Conservation (phyloP, 805 yeast genomes). For the Teunomyces cretensis region DNA sequence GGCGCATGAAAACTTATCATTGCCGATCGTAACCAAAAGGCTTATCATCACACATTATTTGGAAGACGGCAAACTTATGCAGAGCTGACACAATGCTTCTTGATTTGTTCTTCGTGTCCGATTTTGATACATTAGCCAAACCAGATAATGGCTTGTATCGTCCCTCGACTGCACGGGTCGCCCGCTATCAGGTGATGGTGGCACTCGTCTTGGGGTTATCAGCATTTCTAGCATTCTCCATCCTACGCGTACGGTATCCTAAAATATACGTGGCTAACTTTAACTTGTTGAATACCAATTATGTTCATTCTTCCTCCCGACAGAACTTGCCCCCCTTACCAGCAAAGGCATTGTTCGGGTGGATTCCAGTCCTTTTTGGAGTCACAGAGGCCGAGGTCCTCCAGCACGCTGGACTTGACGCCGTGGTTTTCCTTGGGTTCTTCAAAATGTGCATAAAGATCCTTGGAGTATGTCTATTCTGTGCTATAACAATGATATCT, state of each 20-base stretch:
- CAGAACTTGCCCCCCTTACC: constrained; percentile 61
- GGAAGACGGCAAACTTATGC: too few species aligned
- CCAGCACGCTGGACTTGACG: constrained; percentile 92
- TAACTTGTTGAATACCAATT: constrained; percentile 43
- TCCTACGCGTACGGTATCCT: constrained; percentile 72
- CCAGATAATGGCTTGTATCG: constrained; percentile 4
- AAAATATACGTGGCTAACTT: constrained; percentile 81
- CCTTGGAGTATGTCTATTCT: constrained; percentile 59
- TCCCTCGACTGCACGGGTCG: constrained; percentile 48
- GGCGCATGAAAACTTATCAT: neutral
- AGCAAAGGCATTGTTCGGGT: constrained; percentile 62
- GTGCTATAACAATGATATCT: constrained; percentile 73
- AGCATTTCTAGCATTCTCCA: constrained; percentile 69
- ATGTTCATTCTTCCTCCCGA: constrained; percentile 43
- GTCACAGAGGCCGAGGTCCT: constrained; percentile 75
- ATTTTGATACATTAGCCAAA: neutral
- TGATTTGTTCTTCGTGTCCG: neutral
- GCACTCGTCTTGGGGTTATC: constrained; percentile 66
- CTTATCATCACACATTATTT: neutral
- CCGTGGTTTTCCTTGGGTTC: constrained; percentile 86
- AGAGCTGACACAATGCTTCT: neutral
- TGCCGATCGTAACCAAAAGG: neutral
- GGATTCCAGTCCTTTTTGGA: constrained; percentile 68
- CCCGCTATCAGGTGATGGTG: constrained; percentile 72
- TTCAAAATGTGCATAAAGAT: constrained; percentile 84